Evolutionary conservation across 2,329 filamentous ascomycete species (phyloP), one percentile per base, ranked within the genome.

Genomic region (Curvularia eragrostidis): DNA sequence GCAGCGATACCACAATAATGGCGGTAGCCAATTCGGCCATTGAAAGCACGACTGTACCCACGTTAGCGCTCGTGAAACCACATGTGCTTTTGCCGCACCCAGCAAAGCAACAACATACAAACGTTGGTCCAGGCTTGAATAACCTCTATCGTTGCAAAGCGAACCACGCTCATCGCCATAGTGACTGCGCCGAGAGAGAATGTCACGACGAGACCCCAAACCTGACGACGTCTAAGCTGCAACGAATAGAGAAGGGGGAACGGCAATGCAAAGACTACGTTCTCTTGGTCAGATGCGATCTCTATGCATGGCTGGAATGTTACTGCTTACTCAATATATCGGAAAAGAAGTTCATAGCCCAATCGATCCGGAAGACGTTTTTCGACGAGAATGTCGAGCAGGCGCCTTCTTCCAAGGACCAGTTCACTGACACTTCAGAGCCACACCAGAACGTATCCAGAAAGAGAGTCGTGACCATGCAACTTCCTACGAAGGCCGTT

Each of bases 1-100:
- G 68, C 1, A 70, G 52, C 1, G 66, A 66, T 6, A 67, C 66
- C 8, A 71, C 67, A 58, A 71, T 70, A 19, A 71, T 69, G 5
- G 67, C 66, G 26, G 66, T 67, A 12, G 66, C 55, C 56, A 68
- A 64, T 53, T 70, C 68, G n/a, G 68, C 62, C 67, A 70, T 69
- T 10, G 63, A 65, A 12, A 68, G 66, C 0, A 71, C 66, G 19
- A 62, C 68, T 70, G 39, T 7, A 28, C 5, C 10, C 13, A 18
- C 9, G 43, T 63, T 41, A 64, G 48, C 48, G 18, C 13, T 39
- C n/a, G 13, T 43, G 36, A 6, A 7, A 24, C 21, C 10, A 5
- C 10, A 13, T 38, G 8, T n/a, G 8, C 13, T 28, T 32, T 8
- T 34, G 18, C 9, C 32, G 18, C 18, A 19, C 9, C 12, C 9